A percentile compares a stretch with the other conserved stretches of the same genome.
Conservation (phyloP, 2,329 filamentous ascomycete genomes). For the Exophiala xenobiotica region DNA sequence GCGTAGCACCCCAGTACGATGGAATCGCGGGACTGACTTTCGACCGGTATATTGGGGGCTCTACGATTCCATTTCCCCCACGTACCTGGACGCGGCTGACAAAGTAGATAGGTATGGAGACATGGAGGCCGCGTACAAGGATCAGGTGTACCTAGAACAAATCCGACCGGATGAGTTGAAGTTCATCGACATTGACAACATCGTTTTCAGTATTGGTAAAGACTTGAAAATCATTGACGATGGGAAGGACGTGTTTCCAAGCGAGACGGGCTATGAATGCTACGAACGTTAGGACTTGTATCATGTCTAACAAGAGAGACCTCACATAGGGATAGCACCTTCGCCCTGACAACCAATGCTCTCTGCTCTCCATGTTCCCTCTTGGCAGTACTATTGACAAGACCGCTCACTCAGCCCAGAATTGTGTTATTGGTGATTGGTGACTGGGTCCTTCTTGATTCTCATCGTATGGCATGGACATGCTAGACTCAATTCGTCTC, state of each 20-base stretch:
- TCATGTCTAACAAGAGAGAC: too few relatives aligned
- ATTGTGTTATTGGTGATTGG: too few relatives aligned
- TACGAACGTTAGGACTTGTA: too few relatives aligned
- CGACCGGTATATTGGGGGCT: conserved; percentile 7
- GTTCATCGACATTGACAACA: conserved; percentile 18
- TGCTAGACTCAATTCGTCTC: too few relatives aligned
- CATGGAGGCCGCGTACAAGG: conserved; percentile 14
- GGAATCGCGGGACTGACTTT: conserved; percentile 12
- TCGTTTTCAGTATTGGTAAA: conserved; percentile 13
- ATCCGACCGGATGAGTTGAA: conserved; percentile 12
- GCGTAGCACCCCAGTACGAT: conserved; percentile 10
- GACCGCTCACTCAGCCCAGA: too few relatives aligned
- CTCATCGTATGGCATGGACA: too few relatives aligned
- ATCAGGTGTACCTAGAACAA: conserved; percentile 11
- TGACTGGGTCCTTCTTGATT: too few relatives aligned
- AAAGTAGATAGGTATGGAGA: conserved; percentile 10
- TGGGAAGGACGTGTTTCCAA: conserved; percentile 4
- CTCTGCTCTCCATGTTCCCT: too few relatives aligned
- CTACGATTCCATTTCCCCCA: neutral
- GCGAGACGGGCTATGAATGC: too few relatives aligned
- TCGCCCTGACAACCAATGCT: too few relatives aligned
- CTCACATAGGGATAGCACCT: too few relatives aligned
- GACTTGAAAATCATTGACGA: conserved; percentile 11
- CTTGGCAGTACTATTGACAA: too few relatives aligned
- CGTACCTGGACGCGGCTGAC: neutral